Percentiles rank a stretch among this genome's conserved stretches.
Conservation (phyloP, 805 yeast species). For the Ascoidea tarda region DNA sequence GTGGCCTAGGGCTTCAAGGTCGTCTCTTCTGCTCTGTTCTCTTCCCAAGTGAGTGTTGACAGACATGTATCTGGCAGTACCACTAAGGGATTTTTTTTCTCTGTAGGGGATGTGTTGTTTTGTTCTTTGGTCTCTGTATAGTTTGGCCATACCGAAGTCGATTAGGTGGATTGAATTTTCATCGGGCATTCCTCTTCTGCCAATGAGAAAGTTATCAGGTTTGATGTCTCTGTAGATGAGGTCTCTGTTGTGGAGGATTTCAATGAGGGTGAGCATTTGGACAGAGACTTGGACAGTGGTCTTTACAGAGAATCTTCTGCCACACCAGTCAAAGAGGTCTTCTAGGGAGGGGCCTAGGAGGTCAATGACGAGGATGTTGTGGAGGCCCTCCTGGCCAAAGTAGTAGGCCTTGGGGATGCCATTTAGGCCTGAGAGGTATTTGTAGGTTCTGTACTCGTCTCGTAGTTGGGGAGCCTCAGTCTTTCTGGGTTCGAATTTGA, state of each 20-base stretch:
- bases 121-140: constrained; percentile 92
- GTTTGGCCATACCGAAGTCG: constrained; percentile 98
- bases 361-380: constrained; percentile 89
- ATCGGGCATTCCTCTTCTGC: constrained; percentile 72
- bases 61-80: constrained; percentile 98
- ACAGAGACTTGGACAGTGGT: constrained; percentile 89
- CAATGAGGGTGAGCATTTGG: constrained; percentile 84
- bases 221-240: constrained; percentile 93
- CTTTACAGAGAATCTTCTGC: constrained; percentile 73
- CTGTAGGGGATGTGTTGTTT: constrained; percentile 93
- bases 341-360: constrained; percentile 91
- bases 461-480: constrained; percentile 95
- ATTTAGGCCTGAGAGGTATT: constrained; percentile 61
- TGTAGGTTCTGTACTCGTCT: constrained; percentile 94
- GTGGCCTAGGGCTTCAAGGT: constrained; percentile 91
- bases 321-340: constrained; percentile 97
- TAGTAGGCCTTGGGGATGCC: constrained; percentile 97
- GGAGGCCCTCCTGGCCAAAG: constrained; percentile 96
- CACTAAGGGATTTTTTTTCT: constrained; percentile 89
- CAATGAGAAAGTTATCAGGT: constrained; percentile 93
- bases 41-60: constrained; percentile 95
- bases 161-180: constrained; percentile 81
- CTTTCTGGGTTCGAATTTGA: constrained; percentile 93
- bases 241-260: constrained; percentile 78
- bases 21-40: constrained; percentile 94